phyloP scores from a whole-genome alignment of 371 early-diverging fungal species.

The Lichtheimia hyalospora region DNA sequence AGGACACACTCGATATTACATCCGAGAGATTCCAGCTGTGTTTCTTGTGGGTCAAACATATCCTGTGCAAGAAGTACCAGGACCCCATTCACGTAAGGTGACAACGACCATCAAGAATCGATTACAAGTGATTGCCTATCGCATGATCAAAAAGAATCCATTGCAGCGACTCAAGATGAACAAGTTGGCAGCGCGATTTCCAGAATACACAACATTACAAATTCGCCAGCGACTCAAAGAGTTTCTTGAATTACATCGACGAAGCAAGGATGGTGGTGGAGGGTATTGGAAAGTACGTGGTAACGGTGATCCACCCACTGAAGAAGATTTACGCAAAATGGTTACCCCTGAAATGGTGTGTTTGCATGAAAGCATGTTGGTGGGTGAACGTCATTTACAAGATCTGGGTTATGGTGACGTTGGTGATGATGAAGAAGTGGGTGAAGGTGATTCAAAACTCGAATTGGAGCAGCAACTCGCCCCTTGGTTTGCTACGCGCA shows the following conservation, averaged over 20 bases:
- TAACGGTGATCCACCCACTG: conserved; percentile 76
- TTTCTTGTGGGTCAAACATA: conserved; percentile 98
- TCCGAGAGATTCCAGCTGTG: conserved; percentile 84
- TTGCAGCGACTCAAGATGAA: conserved; percentile 74
- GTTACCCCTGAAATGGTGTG: conserved; percentile 99
- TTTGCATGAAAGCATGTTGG: conserved; percentile 95
- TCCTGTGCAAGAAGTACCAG: conserved; percentile 95
- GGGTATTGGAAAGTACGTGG: conserved; percentile 94
- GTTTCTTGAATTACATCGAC: conserved; percentile 94
- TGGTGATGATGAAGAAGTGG: conserved; percentile 63
- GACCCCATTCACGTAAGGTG: conserved; percentile 96
- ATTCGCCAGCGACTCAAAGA: conserved; percentile 92
- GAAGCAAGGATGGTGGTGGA: conserved; percentile 74
- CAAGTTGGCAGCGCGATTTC: conserved; percentile 76
- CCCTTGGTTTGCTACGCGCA: conserved; percentile 96
- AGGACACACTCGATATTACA: conserved; percentile 74
- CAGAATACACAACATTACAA: conserved; percentile 83
- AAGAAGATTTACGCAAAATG: conserved; percentile 94
- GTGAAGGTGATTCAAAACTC: conserved; percentile 73
- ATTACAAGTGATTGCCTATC: conserved; percentile 89
- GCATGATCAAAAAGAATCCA: conserved; percentile 82
- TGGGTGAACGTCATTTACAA: conserved; percentile 92
- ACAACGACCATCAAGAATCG: conserved; percentile 92
- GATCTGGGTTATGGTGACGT: conserved; percentile 88
- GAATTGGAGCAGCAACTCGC: conserved; percentile 94